Evolutionary conservation across 192 early-diverging fungal genomes (phyloP), one percentile per base, ranked within the genome.

Genomic region (Paraglomus brasilianum): DNA sequence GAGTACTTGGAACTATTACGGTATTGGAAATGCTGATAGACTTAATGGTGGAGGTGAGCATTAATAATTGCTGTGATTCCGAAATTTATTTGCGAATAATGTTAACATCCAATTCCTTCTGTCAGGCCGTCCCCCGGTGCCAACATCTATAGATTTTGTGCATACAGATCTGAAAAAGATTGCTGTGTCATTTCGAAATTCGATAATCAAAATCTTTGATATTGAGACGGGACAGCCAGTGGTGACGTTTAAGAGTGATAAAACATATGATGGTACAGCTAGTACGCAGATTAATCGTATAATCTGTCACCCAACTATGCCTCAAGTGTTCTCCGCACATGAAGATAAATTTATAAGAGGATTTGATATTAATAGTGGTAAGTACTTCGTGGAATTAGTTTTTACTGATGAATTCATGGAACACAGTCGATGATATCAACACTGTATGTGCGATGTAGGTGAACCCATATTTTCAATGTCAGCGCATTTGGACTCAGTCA

Each of bases 261-360:
- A 83, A 39, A 83, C 78, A 13, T 91, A 79, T 81, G 90, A 93
- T 73, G 78, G 79, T 57, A 85, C 87, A 4, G 24, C 74, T 4
- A 64, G 52, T 1, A 88, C 89, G n/a, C 92, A 92, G 75, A 91
- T 93, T 72, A 94, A 94, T 78, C 78, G 79, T 58, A 73, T 93
- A 22, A 72, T 90, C 14, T 67, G 75, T 10, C 93, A 94, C 75
- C 90, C 93, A 15, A 89, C 86, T 0, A 60, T 90, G 57, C 85
- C 91, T 7, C 50, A 92, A 13, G 69, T 91, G 10, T 81, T 92
- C n/a, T 82, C 91, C 7, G 91, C 84, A 15, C 86, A 91, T 67
- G 91, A 94, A 63, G 92, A 94, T 71, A 72, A 87, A 44, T 81
- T 81, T 47, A 84, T 94, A 53, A 80, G 90, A 63, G 84, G 89